Evolutionary conservation across 148 eudicot species (phyloP), one percentile per base, ranked within the genome.

Genomic region (Salicornia ramosissima): DNA sequence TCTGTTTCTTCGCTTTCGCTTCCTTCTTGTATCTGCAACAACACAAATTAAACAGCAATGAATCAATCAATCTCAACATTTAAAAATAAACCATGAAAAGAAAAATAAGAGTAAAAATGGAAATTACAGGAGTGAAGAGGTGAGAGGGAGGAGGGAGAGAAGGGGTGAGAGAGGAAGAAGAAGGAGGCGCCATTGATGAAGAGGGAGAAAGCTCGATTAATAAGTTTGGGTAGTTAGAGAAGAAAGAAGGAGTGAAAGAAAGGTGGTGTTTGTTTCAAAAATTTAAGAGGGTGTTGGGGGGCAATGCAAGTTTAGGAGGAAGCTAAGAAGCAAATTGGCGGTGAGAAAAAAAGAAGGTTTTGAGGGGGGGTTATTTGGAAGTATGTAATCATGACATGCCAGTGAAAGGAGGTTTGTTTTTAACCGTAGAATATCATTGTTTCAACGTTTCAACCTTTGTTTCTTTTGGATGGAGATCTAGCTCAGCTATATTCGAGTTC

Each of bases 21-120:
- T 22, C 84, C 98, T 84, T 92, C 97, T 54, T 82, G 87, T 74
- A 94, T 94, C 98, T 94, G 86, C 66, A 39, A 45, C 49, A 67
- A 36, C 46, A 30, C 4, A 45, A 69, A 8, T 36, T 21, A 31
- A 2, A 36, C 40, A 36, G 8, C 40, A 8, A 21, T 0, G 29
- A 49, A 19, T 14, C 2, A 1, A 21, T 24, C 0, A 24, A 43
- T 9, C 0, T 33, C 21, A 5, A 21, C 6, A 4, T 19, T 14
- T n/a, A 0, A 46, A 31, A 74, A 22, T 25, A 2, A 30, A n/a
- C n/a, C n/a, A 8, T 31, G 31, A 43, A 24, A 30, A 2, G 45
- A 42, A 11, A 2, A 42, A 22, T 11, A 42, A 30, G 34, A 46
- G 29, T 13, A 29, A 51, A 11, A 10, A 12, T 22, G 69, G 30